Evolutionary conservation across 805 yeast genomes (phyloP).

Genomic region (Candida oleophila): DNA sequence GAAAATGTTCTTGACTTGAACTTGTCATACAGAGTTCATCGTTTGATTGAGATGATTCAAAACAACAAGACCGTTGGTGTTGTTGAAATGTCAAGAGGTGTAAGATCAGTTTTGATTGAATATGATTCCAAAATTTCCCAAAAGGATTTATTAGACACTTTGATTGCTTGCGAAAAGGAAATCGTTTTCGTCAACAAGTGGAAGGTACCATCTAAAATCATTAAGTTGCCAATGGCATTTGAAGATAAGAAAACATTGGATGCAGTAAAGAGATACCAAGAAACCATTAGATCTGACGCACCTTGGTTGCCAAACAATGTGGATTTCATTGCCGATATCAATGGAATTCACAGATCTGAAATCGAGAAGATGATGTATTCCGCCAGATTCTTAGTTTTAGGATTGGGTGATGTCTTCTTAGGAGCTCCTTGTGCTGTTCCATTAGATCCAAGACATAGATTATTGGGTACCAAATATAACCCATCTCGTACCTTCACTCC

Average conservation of each 20-base stretch:
- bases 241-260: conserved; percentile 88
- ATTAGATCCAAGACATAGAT: conserved; percentile 91
- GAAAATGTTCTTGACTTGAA: conserved; percentile 84
- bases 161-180: conserved; percentile 74
- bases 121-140: conserved; percentile 72
- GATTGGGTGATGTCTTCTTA: conserved; percentile 94
- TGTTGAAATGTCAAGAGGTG: conserved; percentile 96
- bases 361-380: conserved; percentile 83
- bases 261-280: conserved; percentile 88
- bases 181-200: conserved; percentile 75
- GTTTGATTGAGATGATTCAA: conserved; percentile 71
- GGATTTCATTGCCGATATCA: conserved; percentile 88
- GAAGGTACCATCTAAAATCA: conserved; percentile 79
- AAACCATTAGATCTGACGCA: conserved; percentile 88
- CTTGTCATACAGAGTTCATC: conserved; percentile 79
- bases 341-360: conserved; percentile 71
- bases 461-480: conserved; percentile 90
- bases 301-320: conserved; percentile 99
- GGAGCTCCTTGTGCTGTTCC: conserved; percentile 99
- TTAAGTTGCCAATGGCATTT: conserved; percentile 93
- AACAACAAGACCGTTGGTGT: conserved; percentile 71
- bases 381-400: conserved; percentile 89
- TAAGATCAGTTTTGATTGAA: conserved; percentile 88
- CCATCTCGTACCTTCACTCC: conserved; percentile 97
- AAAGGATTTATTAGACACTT: conserved; percentile 54